Evolutionary conservation across 2,329 filamentous ascomycete species (phyloP).

Genomic region (Lachnellula willkommii): DNA sequence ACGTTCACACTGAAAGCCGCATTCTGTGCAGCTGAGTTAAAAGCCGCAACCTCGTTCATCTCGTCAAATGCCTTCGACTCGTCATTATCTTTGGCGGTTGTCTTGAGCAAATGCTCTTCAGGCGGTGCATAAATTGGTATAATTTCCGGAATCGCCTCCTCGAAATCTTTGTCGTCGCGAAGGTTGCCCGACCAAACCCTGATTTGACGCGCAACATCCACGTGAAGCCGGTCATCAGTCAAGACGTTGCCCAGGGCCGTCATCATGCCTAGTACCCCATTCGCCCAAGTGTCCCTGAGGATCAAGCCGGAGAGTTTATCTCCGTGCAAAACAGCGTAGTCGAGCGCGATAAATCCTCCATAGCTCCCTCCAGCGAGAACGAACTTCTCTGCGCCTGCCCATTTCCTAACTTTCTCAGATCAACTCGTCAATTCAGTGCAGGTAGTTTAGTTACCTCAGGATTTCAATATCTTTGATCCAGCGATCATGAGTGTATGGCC

Average conservation of each 20-base stretch:
- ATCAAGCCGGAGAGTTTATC: neutral
- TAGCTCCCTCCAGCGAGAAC: conserved; percentile 1
- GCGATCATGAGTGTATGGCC: conserved; percentile 3
- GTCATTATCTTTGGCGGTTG: neutral
- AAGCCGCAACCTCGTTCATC: neutral
- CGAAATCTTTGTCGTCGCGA: conserved; percentile 2
- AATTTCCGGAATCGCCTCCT: neutral
- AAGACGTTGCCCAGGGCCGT: neutral
- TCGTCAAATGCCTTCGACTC: neutral
- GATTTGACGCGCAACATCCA: conserved; percentile 2
- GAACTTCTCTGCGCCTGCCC: conserved; percentile 3
- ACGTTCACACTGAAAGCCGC: neutral
- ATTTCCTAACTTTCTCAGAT: neutral
- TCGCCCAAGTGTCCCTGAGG: neutral
- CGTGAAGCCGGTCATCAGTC: neutral
- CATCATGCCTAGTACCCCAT: neutral
- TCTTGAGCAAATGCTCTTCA: neutral
- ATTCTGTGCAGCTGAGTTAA: conserved; percentile 1
- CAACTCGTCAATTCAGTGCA: neutral
- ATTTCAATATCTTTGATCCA: conserved; percentile 5
- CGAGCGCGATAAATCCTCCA: conserved; percentile 4
- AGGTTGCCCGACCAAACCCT: conserved; percentile 2
- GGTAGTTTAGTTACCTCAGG: neutral
- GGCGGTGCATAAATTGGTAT: conserved; percentile 1
- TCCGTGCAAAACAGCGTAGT: conserved; percentile 1